Conservation (phyloP, 129 eudicot genomes). For the Heracleum sosnowskyi region DNA sequence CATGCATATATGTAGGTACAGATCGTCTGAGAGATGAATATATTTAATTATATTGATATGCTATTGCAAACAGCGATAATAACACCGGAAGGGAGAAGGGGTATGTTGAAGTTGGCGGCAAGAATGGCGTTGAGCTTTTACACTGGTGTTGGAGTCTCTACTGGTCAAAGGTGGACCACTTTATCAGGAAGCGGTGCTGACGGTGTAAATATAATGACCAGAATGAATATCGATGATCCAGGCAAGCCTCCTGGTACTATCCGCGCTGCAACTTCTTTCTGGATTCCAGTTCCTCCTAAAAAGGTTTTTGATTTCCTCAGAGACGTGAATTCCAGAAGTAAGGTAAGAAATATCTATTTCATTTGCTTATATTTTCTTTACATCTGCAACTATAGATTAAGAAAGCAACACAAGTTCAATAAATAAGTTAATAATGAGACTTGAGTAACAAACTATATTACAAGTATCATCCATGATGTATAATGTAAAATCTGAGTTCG, state of each 20-base stretch:
- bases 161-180: slow-evolving; percentile 90
- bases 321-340: slow-evolving; percentile 63
- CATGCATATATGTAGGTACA: background rate
- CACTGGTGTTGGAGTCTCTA: slow-evolving; percentile 85
- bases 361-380: background rate
- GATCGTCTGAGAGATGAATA: too few species aligned
- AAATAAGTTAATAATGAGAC: background rate
- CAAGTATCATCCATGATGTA: too few species aligned
- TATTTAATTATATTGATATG: background rate
- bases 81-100: slow-evolving; percentile 84
- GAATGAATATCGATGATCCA: slow-evolving; percentile 85
- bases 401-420: too few species aligned
- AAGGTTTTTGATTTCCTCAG: slow-evolving; percentile 73
- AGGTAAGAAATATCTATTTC: slow-evolving; percentile 34
- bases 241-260: slow-evolving; percentile 92
- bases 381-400: background rate
- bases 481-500: too few species aligned
- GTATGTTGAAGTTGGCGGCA: slow-evolving; percentile 83
- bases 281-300: slow-evolving; percentile 78
- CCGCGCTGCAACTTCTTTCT: slow-evolving; percentile 87
- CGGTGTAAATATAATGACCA: slow-evolving; percentile 79
- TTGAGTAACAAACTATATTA: too few species aligned
- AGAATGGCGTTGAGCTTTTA: slow-evolving; percentile 91
- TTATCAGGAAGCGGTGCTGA: slow-evolving; percentile 55
- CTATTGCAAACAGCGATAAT: slow-evolving; percentile 42